phyloP scores from a whole-genome alignment of 768 basidiomycete species.

The Trametes punicea region DNA sequence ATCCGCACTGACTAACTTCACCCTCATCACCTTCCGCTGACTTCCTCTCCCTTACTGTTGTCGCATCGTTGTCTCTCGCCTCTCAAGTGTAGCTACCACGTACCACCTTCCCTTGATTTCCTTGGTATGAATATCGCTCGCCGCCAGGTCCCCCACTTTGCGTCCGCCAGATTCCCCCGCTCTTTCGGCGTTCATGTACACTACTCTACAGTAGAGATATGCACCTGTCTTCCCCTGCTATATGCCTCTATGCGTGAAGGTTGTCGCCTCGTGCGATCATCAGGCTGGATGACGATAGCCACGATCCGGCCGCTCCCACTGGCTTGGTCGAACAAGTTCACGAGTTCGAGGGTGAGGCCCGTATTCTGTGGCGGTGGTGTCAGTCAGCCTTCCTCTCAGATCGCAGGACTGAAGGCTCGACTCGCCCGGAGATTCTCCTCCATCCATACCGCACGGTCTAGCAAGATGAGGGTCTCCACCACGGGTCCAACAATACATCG shows the following conservation, averaged over 20 bases:
- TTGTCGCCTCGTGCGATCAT: neutral
- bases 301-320: slow-evolving; percentile 73
- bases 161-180: no score
- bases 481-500: slow-evolving; percentile 68
- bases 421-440: slow-evolving; percentile 35
- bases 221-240: neutral
- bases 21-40: neutral
- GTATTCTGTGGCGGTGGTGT: slow-evolving; percentile 10
- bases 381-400: no score
- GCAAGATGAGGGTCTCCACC: slow-evolving; percentile 61
- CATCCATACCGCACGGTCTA: slow-evolving; percentile 62
- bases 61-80: slow-evolving; percentile 7
- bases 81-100: slow-evolving; percentile 11
- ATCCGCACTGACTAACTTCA: neutral
- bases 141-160: neutral
- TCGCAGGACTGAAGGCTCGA: neutral
- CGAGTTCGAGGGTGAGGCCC: slow-evolving; percentile 35
- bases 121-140: neutral
- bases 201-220: slow-evolving; percentile 10
- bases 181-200: slow-evolving; percentile 2
- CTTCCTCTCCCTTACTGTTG: slow-evolving; percentile 2
- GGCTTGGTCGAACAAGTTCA: slow-evolving; percentile 72
- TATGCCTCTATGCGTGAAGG: neutral
- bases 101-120: neutral
- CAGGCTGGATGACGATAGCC: slow-evolving; percentile 41